Conservation (phyloP, 106 monocot species). For the Dioscorea zingiberensis region DNA sequence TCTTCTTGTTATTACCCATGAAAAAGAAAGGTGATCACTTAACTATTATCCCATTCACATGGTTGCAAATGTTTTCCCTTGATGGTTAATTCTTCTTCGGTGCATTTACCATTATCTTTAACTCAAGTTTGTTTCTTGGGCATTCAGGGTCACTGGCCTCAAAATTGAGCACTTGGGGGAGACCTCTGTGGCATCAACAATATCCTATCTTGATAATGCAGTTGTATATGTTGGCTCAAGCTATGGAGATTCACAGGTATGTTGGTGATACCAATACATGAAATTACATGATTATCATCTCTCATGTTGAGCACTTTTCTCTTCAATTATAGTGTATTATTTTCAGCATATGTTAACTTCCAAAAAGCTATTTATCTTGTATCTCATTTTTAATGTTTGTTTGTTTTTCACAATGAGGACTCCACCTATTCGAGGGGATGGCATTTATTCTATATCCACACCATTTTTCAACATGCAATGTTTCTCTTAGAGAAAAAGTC, state of each 20-base stretch:
- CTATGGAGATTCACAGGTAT: constrained; percentile 98
- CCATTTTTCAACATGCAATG: too few species aligned
- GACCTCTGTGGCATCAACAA: constrained; percentile 90
- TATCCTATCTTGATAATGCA: constrained; percentile 98
- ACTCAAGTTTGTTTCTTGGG: not conserved
- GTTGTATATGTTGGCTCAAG: constrained; percentile 98
- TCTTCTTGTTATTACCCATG: constrained; percentile 93
- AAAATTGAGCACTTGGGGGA: constrained; percentile 95
- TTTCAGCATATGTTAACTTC: not conserved
- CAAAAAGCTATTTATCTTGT: not conserved
- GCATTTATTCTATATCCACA: too few species aligned
- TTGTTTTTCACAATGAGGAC: too few species aligned
- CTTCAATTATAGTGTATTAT: not conserved
- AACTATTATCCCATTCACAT: too few species aligned
- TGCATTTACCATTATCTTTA: not conserved
- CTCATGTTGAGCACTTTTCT: not conserved
- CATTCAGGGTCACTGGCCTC: constrained; percentile 82
- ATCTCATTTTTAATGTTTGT: not conserved
- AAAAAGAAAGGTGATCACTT: constrained; percentile 62
- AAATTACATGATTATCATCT: not conserved
- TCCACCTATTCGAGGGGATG: too few species aligned
- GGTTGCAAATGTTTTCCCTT: too few species aligned
- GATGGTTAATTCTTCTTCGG: too few species aligned
- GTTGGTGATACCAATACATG: not conserved
- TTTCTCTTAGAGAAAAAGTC: too few species aligned